These are phyloP conservation scores for Colletotrichum spinosum DNA, from an alignment of 2,329 filamentous ascomycete genomes.

Conservation along the genomic window DNA sequence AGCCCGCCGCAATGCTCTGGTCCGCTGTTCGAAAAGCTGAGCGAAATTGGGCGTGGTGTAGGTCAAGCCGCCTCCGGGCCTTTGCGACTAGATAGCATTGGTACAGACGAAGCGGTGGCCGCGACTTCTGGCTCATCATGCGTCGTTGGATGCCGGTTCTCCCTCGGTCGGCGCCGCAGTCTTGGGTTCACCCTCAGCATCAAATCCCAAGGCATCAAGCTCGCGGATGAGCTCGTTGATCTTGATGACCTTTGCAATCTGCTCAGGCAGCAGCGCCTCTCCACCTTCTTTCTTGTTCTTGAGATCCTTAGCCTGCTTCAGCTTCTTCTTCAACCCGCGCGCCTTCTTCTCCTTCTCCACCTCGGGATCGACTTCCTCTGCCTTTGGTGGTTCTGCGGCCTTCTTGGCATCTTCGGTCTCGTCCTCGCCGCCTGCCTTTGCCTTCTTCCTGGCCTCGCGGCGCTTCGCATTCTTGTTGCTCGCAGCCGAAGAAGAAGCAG, in stretches of 20 bases:
- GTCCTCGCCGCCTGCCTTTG: constrained; percentile 67
- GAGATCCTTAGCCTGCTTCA: constrained; percentile 91
- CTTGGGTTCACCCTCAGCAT: constrained; percentile 77
- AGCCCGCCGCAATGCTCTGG: no score
- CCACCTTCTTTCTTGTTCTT: constrained; percentile 92
- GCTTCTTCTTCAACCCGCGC: constrained; percentile 90
- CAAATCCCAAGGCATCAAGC: constrained; percentile 85
- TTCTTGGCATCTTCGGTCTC: constrained; percentile 53
- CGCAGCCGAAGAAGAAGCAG: constrained; percentile 58
- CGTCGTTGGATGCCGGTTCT: constrained; percentile 7
- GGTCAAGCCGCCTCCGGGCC: no score
- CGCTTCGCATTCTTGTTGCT: constrained; percentile 90
- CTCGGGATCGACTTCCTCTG: constrained; percentile 71
- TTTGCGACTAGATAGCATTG: no score
- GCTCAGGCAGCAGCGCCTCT: constrained; percentile 86
- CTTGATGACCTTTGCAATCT: constrained; percentile 97
- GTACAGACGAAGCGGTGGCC: neutral
- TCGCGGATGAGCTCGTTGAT: constrained; percentile 94
- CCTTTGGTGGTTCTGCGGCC: constrained; percentile 41
- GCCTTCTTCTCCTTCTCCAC: constrained; percentile 92
- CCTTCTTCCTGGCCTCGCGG: constrained; percentile 67
- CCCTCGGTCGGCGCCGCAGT: constrained; percentile 27
- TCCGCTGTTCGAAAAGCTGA: no score
- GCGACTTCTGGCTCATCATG: constrained; percentile 8
- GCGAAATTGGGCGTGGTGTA: no score